Conservation (phyloP, 208 protist genomes). For the Crithidia expoeki region DNA sequence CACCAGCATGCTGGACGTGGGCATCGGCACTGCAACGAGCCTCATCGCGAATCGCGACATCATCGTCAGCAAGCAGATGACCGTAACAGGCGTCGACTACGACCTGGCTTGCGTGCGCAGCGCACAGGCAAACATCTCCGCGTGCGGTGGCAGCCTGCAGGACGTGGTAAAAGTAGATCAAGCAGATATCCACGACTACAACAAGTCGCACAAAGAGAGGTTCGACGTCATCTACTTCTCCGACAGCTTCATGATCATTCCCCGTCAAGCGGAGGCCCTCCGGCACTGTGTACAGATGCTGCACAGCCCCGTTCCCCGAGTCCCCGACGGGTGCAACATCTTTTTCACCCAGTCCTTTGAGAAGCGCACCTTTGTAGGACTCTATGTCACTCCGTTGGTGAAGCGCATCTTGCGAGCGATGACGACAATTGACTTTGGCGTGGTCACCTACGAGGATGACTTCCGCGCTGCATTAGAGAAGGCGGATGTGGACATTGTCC, state of each 20-base stretch:
- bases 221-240: constrained; percentile 86
- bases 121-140: constrained; percentile 52
- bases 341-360: constrained; percentile 89
- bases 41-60: constrained; percentile 81
- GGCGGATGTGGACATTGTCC: constrained; percentile 62
- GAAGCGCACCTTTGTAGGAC: constrained; percentile 55
- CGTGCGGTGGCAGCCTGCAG: constrained; percentile 39
- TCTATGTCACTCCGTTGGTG: constrained; percentile 56
- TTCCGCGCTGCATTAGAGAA: constrained; percentile 53
- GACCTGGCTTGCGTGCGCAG: constrained; percentile 62
- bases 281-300: constrained; percentile 70
- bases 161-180: constrained; percentile 55
- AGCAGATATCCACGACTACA: constrained; percentile 73
- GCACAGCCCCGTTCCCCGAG: constrained; percentile 46
- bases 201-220: constrained; percentile 41
- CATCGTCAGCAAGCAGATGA: constrained; percentile 69
- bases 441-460: constrained; percentile 83
- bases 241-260: constrained; percentile 83
- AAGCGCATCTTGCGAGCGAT: constrained; percentile 61
- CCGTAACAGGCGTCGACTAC: constrained; percentile 75
- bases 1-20: constrained; percentile 70
- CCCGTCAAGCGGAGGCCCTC: constrained; percentile 55
- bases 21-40: constrained; percentile 77
- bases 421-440: constrained; percentile 85
- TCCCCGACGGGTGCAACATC: constrained; percentile 51